Evolutionary conservation across 2,329 filamentous ascomycete genomes (phyloP).

Genomic region (Trichoderma simmonsii): DNA sequence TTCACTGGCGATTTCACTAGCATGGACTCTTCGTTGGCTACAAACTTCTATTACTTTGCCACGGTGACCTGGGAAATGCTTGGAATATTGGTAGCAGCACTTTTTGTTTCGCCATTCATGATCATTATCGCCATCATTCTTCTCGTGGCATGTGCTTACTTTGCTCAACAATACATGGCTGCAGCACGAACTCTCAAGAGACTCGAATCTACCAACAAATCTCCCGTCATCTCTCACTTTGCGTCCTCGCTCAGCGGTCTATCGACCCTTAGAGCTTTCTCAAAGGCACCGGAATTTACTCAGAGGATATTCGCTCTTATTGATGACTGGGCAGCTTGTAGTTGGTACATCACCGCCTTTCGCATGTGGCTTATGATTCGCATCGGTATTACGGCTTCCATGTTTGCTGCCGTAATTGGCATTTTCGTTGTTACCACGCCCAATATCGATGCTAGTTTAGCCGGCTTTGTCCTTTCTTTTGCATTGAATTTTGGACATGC

Average conservation of each 20-base stretch:
- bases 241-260: constrained; percentile 3
- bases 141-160: background rate
- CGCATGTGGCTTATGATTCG: constrained; percentile 12
- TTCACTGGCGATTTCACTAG: constrained; percentile 9
- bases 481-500: constrained; percentile 3
- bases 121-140: background rate
- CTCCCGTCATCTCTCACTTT: constrained; percentile 8
- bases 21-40: constrained; percentile 8
- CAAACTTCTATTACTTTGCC: constrained; percentile 8
- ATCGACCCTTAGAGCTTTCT: constrained; percentile 1
- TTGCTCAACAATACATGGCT: constrained; percentile 3
- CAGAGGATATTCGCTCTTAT: background rate
- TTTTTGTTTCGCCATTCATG: constrained; percentile 12
- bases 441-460: background rate
- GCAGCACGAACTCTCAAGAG: constrained; percentile 10
- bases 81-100: constrained; percentile 2
- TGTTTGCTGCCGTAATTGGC: constrained; percentile 4
- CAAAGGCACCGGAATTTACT: background rate
- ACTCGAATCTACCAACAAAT: constrained; percentile 12
- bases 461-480: constrained; percentile 9
- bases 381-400: constrained; percentile 6
- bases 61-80: background rate
- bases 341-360: background rate
- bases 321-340: constrained; percentile 12
- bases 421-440: constrained; percentile 1